Base-by-base conservation (phyloP, 1,284 basidiomycete genomes). In the Irpex sp. region DNA sequence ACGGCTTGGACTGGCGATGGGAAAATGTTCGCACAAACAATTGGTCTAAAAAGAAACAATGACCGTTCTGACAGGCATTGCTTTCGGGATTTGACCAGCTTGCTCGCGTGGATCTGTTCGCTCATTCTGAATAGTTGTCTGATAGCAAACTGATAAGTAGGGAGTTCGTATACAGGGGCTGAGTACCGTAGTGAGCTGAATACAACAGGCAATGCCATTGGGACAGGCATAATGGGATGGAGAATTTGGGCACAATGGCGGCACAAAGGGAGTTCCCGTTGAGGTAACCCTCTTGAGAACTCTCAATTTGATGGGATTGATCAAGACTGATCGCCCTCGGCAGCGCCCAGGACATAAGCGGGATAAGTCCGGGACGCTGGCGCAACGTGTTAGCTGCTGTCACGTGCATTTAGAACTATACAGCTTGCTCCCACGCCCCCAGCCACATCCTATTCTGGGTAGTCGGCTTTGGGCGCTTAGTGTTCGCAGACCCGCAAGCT, bases 11-110 rank as follows among this genome's bases (percentile, higher is more conserved):
- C 26, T 26, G 26, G 52, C 51, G 54, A 60, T 57, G 61, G 58
- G 63, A 58, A 38, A 17, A n/a, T 15, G 34, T 37, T 60, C 26
- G 57, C 49, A 68, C 67, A 68, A 68, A 64, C 54, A 47, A 63
- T 19, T 54, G 11, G 49, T 63, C 67, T 55, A 54, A 68, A 63
- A 47, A 63, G 36, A 57, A 40, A 67, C 66, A 67, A 67, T 61
- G 66, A 60, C 47, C 38, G 38, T 15, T 19, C 47, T 34, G 66
- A 61, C 47, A 51, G 38, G 40, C 19, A 47, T 34, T 17, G 49
- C n/a, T 26, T 47, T 11, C n/a, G 47, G 58, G 21, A 49, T 13
- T 34, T 34, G 11, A 7, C 58, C 15, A 8, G 26, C 19, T 31
- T 6, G 40, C 26, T 51, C n/a, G 44, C 58, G 58, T 47, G 49